Base-by-base conservation (phyloP, 768 basidiomycete species). In the Termitomyces titanicus region DNA sequence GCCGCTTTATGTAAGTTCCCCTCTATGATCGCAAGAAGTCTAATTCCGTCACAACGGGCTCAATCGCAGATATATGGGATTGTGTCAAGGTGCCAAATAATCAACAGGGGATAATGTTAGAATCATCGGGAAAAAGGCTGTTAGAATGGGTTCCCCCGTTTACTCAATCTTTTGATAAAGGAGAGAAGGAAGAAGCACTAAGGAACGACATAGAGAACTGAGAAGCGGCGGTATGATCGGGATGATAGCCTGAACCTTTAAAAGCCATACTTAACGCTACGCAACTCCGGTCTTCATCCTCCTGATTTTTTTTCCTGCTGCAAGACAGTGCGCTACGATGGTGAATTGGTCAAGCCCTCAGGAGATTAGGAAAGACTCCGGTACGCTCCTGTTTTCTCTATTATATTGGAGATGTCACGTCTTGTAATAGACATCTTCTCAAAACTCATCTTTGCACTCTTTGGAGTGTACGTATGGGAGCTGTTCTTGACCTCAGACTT, bases 401-500 rank as follows among this genome's bases (percentile, higher is more conserved):
- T n/a, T 38, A 9, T 31, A 35, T 34, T 46, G 13, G 47, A 51
- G 44, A 34, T 47, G 24, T 22, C 31, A 44, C 12, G 12, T 10
- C 42, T 34, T 39, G 15, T n/a, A 22, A 18, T 18, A 88, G 87
- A 72, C 51, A 76, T 79, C 47, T 86, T 88, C 63, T 72, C 72
- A 42, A 82, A 83, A 61, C 66, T 87, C 39, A 76, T 85, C 25
- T 84, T 85, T 61, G 71, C 74, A n/a, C 74, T 86, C 51, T 84
- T 83, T 57, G 88, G 88, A 17, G 67, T 85, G 47, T 85, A 86
- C 59, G 50, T 85, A 27, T 89, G 86, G 86, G 88, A 89, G 63
- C 57, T 89, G 39, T 75, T 83, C 58, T 70, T 75, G 61, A 87
- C 88, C 15, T 79, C 69, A 54, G 76, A 77, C 57, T 89, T 90